These are phyloP conservation scores for Silene vulgaris DNA, from an alignment of 179 eudicot species.

Conservation along the genomic window DNA sequence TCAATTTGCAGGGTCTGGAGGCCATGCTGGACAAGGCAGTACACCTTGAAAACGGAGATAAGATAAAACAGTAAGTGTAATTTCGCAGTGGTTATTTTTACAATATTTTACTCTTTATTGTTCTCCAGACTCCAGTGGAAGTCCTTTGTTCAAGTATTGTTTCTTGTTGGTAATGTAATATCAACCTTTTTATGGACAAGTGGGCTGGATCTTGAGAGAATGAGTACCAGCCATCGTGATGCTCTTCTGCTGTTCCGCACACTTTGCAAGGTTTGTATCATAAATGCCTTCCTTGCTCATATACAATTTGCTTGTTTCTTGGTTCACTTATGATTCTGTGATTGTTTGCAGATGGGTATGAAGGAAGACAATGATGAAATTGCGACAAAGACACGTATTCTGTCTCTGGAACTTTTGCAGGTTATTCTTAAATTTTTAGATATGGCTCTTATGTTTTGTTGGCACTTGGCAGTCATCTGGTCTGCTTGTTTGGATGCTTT, in stretches of 20 bases:
- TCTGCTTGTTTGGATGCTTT: conserved; percentile 9
- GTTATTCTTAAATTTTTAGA: conserved; percentile 31
- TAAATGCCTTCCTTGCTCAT: background rate
- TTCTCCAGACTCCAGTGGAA: background rate
- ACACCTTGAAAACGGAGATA: conserved; percentile 78
- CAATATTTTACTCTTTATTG: conserved; percentile 5
- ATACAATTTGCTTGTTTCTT: conserved; percentile 17
- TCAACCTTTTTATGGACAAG: conserved; percentile 30
- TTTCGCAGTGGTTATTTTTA: conserved; percentile 5
- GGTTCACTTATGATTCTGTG: conserved; percentile 21
- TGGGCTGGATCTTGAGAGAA: conserved; percentile 78
- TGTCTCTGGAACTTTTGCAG: conserved; percentile 97
- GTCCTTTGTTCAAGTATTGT: background rate
- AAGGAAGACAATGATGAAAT: conserved; percentile 91
- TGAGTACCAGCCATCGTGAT: conserved; percentile 81
- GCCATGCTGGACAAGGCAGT: conserved; percentile 98
- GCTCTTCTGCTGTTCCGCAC: conserved; percentile 91
- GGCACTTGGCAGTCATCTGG: background rate
- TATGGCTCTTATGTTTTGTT: background rate
- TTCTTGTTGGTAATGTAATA: conserved; percentile 15
- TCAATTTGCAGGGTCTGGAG: conserved; percentile 71
- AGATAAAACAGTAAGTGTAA: conserved; percentile 55
- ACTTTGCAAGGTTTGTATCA: conserved; percentile 83
- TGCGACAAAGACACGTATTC: conserved; percentile 74
- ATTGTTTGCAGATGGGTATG: conserved; percentile 85